These are phyloP conservation scores for Ramularia collo-cygni DNA, from an alignment of 2,329 filamentous ascomycete genomes.

Conservation along the genomic window DNA sequence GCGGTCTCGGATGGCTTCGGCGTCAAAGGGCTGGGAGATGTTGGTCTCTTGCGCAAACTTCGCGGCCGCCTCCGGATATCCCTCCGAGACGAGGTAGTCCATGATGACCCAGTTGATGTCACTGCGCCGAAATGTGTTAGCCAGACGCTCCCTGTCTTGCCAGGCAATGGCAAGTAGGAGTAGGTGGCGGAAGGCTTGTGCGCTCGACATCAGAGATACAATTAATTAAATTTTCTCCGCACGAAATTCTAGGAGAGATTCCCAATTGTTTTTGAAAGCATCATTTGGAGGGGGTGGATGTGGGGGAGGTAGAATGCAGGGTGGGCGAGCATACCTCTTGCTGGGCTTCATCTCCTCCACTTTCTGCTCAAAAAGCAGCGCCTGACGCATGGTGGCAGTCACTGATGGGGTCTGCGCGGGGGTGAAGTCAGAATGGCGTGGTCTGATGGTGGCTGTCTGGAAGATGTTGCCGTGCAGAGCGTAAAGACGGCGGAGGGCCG, in stretches of 20 bases:
- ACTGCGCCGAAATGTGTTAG: constrained; percentile 44
- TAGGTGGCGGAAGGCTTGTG: too few relatives aligned
- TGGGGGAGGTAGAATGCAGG: constrained; percentile 2
- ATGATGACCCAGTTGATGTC: constrained; percentile 94
- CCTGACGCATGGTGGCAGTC: constrained; percentile 55
- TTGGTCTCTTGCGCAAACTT: constrained; percentile 95
- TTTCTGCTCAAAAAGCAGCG: constrained; percentile 69
- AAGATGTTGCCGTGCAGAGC: too few relatives aligned
- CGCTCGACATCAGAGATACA: constrained; percentile 56
- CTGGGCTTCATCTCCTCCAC: constrained; percentile 78
- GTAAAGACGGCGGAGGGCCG: neutral
- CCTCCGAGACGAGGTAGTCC: constrained; percentile 94
- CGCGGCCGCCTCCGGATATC: constrained; percentile 84
- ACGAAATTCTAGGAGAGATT: constrained; percentile 98
- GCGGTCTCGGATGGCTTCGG: constrained; percentile 64
- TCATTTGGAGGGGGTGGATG: constrained; percentile 57
- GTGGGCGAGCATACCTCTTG: constrained; percentile 56
- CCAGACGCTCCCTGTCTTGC: too few relatives aligned
- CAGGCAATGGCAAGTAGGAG: too few relatives aligned
- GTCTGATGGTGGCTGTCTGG: too few relatives aligned
- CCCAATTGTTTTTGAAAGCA: constrained; percentile 85
- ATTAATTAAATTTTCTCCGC: constrained; percentile 76
- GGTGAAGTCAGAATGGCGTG: too few relatives aligned
- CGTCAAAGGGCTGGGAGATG: constrained; percentile 63
- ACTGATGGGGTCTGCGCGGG: constrained; percentile 54